Evolutionary conservation across 2,329 filamentous ascomycete genomes (phyloP).

Genomic region (Salinomyces thailandicus): DNA sequence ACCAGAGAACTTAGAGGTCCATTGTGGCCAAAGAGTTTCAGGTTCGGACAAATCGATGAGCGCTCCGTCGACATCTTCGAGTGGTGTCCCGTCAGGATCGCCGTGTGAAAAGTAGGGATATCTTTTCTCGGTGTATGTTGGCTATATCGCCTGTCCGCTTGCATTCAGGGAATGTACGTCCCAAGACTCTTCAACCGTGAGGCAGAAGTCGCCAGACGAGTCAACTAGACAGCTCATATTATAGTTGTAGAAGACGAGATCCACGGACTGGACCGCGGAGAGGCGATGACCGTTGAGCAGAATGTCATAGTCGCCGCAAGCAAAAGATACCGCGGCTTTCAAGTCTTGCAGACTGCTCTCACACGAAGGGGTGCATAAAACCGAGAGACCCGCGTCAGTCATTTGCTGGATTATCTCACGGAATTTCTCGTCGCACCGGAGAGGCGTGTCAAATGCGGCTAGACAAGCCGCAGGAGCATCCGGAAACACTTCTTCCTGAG

Average conservation of each 20-base stretch:
- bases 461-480: background rate
- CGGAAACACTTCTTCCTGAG: background rate
- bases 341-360: background rate
- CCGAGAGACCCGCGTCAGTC: background rate
- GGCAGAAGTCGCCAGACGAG: background rate
- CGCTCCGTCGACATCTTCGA: background rate
- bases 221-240: background rate
- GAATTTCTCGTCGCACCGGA: background rate
- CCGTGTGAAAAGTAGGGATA: background rate
- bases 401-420: background rate
- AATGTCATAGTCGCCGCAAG: background rate
- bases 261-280: background rate
- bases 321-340: background rate
- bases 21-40: background rate
- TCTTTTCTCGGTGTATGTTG: background rate
- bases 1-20: background rate
- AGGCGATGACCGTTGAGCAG: background rate
- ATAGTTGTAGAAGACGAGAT: background rate
- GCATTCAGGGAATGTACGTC: background rate
- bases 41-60: background rate
- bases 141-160: background rate
- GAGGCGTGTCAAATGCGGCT: background rate
- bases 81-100: background rate
- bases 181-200: background rate
- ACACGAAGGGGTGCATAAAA: background rate